Percentiles rank a stretch among this genome's conserved stretches.
Conservation (phyloP, 2,329 filamentous ascomycete species). For the Diaporthe longicolla region DNA sequence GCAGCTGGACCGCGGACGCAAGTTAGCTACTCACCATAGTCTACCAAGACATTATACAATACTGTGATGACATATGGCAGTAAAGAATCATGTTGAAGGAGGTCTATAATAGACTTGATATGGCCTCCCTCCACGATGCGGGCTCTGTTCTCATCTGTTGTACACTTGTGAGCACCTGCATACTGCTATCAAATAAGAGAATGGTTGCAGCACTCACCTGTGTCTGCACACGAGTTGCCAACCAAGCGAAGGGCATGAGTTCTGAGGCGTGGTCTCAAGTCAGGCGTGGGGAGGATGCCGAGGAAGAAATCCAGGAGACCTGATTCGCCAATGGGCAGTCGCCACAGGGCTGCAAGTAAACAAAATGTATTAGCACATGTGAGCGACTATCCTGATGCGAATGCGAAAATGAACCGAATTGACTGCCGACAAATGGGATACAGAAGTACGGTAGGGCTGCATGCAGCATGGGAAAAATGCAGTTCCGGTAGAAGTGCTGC, state of each 20-base stretch:
- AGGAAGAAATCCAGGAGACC: slow-evolving; percentile 71
- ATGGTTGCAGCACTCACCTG: slow-evolving; percentile 54
- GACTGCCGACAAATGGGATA: neutral
- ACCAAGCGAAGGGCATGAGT: slow-evolving; percentile 70
- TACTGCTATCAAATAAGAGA: neutral
- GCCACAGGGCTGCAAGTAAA: slow-evolving; percentile 65
- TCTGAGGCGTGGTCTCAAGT: slow-evolving; percentile 59
- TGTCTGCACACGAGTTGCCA: slow-evolving; percentile 75
- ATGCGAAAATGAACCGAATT: neutral
- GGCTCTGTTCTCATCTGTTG: slow-evolving; percentile 70
- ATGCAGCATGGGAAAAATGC: neutral
- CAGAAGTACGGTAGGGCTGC: neutral
- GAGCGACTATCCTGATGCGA: neutral
- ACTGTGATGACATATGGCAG: slow-evolving; percentile 70
- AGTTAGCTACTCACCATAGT: slow-evolving; percentile 66
- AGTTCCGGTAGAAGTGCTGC: neutral
- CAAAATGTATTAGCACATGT: slow-evolving; percentile 26
- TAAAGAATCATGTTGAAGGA: slow-evolving; percentile 63
- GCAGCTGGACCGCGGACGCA: neutral
- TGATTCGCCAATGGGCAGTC: slow-evolving; percentile 69
- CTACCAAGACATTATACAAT: slow-evolving; percentile 73
- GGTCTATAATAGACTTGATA: slow-evolving; percentile 62
- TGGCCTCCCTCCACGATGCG: slow-evolving; percentile 65
- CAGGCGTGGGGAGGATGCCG: slow-evolving; percentile 57
- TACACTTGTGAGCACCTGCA: neutral